Evolutionary conservation across 2,329 filamentous ascomycete species (phyloP), one percentile per base, ranked within the genome.

Genomic region (Neurospora sp.): DNA sequence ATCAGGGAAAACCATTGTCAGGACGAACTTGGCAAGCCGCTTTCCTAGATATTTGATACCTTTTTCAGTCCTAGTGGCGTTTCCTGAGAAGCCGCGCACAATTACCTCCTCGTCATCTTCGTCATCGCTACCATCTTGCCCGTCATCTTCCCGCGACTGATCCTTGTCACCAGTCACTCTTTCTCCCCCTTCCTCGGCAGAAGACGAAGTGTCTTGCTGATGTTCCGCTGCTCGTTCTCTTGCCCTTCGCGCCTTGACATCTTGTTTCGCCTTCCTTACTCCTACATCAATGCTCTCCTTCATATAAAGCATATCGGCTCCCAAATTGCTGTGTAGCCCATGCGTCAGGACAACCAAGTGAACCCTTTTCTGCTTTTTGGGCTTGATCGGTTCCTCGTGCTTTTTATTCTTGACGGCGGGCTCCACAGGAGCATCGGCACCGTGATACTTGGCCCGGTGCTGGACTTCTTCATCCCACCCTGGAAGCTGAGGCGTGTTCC

Each of bases 1-100:
- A 77, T 97, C 93, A 0, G 96, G 96, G 77, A 97, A 97, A 38
- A 95, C 97, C 82, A 97, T 89, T 68, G 90, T 87, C 62, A 99
- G 84, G 38, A 98, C 88, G 78, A 95, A 97, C 82, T 94, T 94
- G 23, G 96, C 96, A 36, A 99, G 86, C 67, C 96, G 88, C 79
- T 98, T 98, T 23, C 96, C 96, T 5, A 99, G 87, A 79, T 97
- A 99, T 79, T 98, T 97, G 77, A 99, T 98, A 17, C 96, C 96
- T 73, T 91, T 89, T 81, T 99, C 96, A 2, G 96, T 99, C 70
- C 91, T 90, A 40, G 92, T 93, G 8, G 92, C 92, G 79, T 98
- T 98, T 66, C 92, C 93, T 6, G 90, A 89, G 77, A 95, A 98
- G 2, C 95, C 95, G 73, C 95, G 86, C 2, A 97, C 95, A 75